Percentiles rank a stretch among this genome's conserved stretches.
Evolutionary conservation across 345 rosid species (phyloP).

Genomic region (Nephelium lappaceum): DNA sequence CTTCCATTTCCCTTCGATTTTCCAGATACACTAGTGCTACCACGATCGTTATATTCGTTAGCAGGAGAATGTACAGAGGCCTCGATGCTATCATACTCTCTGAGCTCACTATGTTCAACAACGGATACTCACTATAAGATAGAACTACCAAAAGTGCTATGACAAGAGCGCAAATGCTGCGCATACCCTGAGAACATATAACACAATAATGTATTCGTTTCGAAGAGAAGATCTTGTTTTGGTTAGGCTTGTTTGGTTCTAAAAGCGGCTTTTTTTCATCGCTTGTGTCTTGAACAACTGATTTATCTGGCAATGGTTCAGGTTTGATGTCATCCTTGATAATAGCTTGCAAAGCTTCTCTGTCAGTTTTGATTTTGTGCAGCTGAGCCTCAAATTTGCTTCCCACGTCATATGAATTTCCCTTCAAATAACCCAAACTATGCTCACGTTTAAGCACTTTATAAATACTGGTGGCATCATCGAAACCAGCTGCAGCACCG

Average conservation of each 20-base stretch:
- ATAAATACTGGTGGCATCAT: not conserved
- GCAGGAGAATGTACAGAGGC: constrained; percentile 66
- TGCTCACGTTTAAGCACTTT: not conserved
- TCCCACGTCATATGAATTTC: not conserved
- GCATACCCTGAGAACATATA: constrained; percentile 50
- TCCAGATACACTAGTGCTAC: constrained; percentile 41
- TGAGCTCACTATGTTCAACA: constrained; percentile 36
- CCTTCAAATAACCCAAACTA: not conserved
- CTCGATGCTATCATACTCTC: constrained; percentile 45
- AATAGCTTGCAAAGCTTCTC: not conserved
- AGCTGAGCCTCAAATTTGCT: not conserved
- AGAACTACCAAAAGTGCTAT: constrained; percentile 59
- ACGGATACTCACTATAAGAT: constrained; percentile 41
- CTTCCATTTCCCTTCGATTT: constrained; percentile 32
- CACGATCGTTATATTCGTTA: constrained; percentile 57
- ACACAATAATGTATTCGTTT: constrained; percentile 58
- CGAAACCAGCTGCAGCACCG: constrained; percentile 1
- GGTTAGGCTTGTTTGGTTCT: constrained; percentile 24
- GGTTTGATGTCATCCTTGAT: not conserved
- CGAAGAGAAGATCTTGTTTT: constrained; percentile 46
- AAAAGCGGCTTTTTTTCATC: not conserved
- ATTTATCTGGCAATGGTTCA: not conserved
- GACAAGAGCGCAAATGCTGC: constrained; percentile 59
- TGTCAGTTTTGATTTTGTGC: not conserved
- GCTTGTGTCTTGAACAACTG: constrained; percentile 11